Percentiles rank a stretch among this genome's conserved stretches.
These are phyloP conservation scores for Ascochyta viciae-villosae DNA, from an alignment of 2,329 filamentous ascomycete genomes.

Conservation along the genomic window DNA sequence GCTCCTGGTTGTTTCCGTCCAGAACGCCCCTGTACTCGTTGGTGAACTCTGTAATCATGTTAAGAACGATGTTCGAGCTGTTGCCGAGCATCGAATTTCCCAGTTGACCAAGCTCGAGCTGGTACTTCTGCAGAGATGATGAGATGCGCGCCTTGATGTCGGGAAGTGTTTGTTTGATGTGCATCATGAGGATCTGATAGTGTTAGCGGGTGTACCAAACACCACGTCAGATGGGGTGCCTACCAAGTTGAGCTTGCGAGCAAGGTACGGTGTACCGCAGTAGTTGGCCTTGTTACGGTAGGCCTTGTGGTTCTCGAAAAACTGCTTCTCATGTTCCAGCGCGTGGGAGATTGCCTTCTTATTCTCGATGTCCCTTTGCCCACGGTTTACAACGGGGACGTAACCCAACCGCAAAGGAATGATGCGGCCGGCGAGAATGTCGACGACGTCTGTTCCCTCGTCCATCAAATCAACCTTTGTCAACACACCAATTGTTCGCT, in stretches of 20 bases:
- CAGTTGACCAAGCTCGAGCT: slow-evolving; percentile 77
- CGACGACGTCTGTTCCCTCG: slow-evolving; percentile 95
- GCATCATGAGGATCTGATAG: slow-evolving; percentile 93
- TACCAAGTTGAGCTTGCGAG: slow-evolving; percentile 90
- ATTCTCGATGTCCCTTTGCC: slow-evolving; percentile 97
- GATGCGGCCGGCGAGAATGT: slow-evolving; percentile 96
- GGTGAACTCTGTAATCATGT: slow-evolving; percentile 98
- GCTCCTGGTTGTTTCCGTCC: slow-evolving; percentile 94
- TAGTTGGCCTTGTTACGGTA: slow-evolving; percentile 99
- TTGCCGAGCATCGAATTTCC: slow-evolving; percentile 96
- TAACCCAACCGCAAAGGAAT: slow-evolving; percentile 95
- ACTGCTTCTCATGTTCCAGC: slow-evolving; percentile 92
- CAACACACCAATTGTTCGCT: slow-evolving; percentile 96
- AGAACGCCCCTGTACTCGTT: slow-evolving; percentile 97
- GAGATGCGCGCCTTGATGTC: slow-evolving; percentile 98
- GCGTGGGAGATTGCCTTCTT: slow-evolving; percentile 92
- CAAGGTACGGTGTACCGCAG: slow-evolving; percentile 96
- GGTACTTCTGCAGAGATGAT: slow-evolving; percentile 93
- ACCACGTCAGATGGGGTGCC: slow-evolving; percentile 21
- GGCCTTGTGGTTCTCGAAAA: slow-evolving; percentile 98
- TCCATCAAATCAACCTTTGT: slow-evolving; percentile 99
- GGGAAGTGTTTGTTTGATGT: slow-evolving; percentile 98
- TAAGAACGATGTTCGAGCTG: slow-evolving; percentile 93
- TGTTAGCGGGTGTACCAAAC: slow-evolving; percentile 31
- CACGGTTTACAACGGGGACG: slow-evolving; percentile 96